These are phyloP conservation scores for Aspergillus neotritici DNA, from an alignment of 2,329 filamentous ascomycete species.

Conservation along the genomic window DNA sequence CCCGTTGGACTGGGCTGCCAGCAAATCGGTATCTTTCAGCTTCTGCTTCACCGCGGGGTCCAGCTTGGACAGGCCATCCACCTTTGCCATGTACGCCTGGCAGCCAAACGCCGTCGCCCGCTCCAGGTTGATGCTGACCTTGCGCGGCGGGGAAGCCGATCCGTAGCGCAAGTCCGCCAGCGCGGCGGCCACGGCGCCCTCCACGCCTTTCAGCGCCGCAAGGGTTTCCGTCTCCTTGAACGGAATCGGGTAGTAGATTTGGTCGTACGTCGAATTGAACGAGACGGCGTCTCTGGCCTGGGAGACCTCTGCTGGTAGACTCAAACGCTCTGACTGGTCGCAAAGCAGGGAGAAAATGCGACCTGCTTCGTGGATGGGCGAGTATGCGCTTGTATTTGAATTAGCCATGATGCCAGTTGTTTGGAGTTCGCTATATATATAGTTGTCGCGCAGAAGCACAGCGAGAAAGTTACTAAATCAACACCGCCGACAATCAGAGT, in stretches of 20 bases:
- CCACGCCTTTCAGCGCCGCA: slow-evolving; percentile 54
- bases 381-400: slow-evolving; percentile 20
- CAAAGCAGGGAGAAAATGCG: slow-evolving; percentile 35
- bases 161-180: slow-evolving; percentile 53
- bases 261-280: slow-evolving; percentile 33
- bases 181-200: slow-evolving; percentile 55
- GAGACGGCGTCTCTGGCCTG: slow-evolving; percentile 29
- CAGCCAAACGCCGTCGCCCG: slow-evolving; percentile 38
- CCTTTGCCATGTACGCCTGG: slow-evolving; percentile 39
- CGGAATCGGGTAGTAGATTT: slow-evolving; percentile 41
- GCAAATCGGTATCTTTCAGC: slow-evolving; percentile 60
- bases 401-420: slow-evolving; percentile 14
- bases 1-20: slow-evolving; percentile 63
- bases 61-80: slow-evolving; percentile 35
- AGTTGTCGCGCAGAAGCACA: no score
- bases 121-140: slow-evolving; percentile 34
- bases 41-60: slow-evolving; percentile 35
- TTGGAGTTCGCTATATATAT: neutral
- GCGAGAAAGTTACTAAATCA: slow-evolving; percentile 2
- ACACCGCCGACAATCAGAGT: no score
- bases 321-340: slow-evolving; percentile 29
- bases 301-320: slow-evolving; percentile 28
- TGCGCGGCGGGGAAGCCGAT: slow-evolving; percentile 31
- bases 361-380: slow-evolving; percentile 31
- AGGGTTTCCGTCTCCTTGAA: slow-evolving; percentile 51